Evolutionary conservation across 306 rosid species (phyloP).

Genomic region (Lithocarpus polystachyus): DNA sequence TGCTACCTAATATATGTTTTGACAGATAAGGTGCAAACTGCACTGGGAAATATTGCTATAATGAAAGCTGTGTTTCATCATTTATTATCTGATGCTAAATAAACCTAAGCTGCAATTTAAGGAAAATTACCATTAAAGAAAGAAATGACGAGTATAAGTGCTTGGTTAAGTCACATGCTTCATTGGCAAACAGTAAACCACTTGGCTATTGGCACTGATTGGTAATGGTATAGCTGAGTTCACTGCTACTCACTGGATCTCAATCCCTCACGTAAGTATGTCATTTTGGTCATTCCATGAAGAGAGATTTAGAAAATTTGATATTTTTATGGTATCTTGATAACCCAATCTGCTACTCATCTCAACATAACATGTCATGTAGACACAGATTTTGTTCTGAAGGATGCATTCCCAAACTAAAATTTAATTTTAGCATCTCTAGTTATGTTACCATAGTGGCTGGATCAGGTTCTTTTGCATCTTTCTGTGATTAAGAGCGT

Average conservation of each 20-base stretch:
- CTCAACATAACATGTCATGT: neutral
- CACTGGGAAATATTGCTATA: neutral
- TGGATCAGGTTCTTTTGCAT: neutral
- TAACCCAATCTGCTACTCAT: neutral
- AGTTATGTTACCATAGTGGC: neutral
- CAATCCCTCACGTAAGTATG: neutral
- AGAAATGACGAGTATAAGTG: neutral
- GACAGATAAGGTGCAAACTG: neutral
- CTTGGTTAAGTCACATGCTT: neutral
- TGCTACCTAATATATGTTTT: neutral
- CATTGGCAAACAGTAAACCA: neutral
- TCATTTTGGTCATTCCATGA: neutral
- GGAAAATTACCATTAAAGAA: too few relatives aligned
- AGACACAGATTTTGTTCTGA: neutral
- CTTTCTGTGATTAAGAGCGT: neutral
- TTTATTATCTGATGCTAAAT: too few relatives aligned
- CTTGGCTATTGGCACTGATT: neutral
- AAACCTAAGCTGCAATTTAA: too few relatives aligned
- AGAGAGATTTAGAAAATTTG: neutral
- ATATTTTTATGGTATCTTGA: neutral
- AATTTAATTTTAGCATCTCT: neutral
- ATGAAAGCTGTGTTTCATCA: too few relatives aligned
- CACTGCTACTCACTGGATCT: neutral
- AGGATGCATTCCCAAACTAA: neutral
- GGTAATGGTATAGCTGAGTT: neutral